These are phyloP conservation scores for Fusarium protoensiforme DNA, from an alignment of 2,329 filamentous ascomycete genomes.

Conservation along the genomic window DNA sequence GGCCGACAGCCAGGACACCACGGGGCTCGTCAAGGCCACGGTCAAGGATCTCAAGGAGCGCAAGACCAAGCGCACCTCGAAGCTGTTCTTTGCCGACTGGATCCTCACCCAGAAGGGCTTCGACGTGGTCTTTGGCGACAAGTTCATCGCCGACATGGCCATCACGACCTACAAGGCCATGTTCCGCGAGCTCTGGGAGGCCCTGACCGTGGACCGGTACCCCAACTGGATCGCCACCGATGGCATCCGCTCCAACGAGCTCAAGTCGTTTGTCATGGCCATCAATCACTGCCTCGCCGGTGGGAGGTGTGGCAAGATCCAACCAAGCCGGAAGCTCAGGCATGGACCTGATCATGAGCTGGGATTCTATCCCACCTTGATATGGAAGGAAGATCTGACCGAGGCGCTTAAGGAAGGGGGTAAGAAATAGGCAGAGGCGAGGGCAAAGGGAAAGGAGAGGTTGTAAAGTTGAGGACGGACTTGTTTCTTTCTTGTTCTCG, in stretches of 20 bases:
- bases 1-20: constrained; percentile 29
- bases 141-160: neutral
- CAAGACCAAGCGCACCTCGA: constrained; percentile 1
- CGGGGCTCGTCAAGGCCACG: constrained; percentile 37
- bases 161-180: constrained; percentile 24
- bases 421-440: neutral
- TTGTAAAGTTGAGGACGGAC: neutral
- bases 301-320: constrained; percentile 7
- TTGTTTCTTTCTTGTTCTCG: neutral
- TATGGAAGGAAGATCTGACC: neutral
- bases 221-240: constrained; percentile 50
- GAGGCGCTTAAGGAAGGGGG: no score
- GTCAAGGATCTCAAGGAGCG: constrained; percentile 17
- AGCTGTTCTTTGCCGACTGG: constrained; percentile 43
- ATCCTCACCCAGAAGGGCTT: constrained; percentile 35
- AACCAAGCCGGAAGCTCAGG: neutral
- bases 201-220: constrained; percentile 36
- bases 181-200: constrained; percentile 39
- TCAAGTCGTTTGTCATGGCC: constrained; percentile 40
- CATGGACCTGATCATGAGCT: neutral
- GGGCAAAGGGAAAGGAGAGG: neutral
- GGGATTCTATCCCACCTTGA: neutral
- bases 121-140: neutral
- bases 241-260: constrained; percentile 37
- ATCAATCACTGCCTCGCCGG: constrained; percentile 47